Conservation (phyloP, 768 basidiomycete genomes). For the Cystofilobasidium bisporidii region DNA sequence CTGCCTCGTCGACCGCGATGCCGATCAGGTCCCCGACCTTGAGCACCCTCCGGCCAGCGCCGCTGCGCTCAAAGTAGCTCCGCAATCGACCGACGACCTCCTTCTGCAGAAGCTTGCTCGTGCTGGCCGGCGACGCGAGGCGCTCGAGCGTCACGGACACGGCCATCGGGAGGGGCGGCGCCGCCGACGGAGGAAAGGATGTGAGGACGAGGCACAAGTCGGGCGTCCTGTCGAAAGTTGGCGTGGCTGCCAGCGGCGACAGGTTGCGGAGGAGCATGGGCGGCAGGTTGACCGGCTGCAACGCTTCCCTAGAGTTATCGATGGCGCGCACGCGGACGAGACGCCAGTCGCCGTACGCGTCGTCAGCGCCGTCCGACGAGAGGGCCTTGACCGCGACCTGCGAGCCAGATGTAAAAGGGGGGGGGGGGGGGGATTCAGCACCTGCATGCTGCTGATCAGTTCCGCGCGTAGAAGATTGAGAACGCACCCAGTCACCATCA, state of each 20-base stretch:
- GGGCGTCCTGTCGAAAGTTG: constrained; percentile 4
- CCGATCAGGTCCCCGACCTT: constrained; percentile 36
- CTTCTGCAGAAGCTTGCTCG: constrained; percentile 55
- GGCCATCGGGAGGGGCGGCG: constrained; percentile 60
- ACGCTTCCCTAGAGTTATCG: not conserved
- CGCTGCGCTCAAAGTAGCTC: constrained; percentile 49
- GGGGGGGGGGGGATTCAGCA: too few species aligned
- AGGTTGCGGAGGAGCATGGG: constrained; percentile 19
- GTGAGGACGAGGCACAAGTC: constrained; percentile 46
- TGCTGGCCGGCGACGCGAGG: constrained; percentile 65
- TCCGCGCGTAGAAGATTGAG: too few species aligned
- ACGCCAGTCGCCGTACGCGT: constrained; percentile 12
- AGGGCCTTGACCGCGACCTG: constrained; percentile 17
- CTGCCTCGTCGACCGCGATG: constrained; percentile 18
- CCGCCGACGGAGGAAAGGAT: constrained; percentile 51
- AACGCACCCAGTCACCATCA: constrained; percentile 66
- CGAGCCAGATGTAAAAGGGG: too few species aligned
- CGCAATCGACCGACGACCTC: constrained; percentile 56
- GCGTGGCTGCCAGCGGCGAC: not conserved
- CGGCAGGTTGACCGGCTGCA: not conserved
- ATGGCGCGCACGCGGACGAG: constrained; percentile 16
- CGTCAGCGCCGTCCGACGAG: not conserved
- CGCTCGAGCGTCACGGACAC: constrained; percentile 62
- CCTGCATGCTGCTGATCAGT: too few species aligned
- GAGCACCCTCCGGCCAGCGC: constrained; percentile 21